Evolutionary conservation across 2,329 filamentous ascomycete species (phyloP), one percentile per base, ranked within the genome.

Genomic region (Coleophoma eucalyptorum): DNA sequence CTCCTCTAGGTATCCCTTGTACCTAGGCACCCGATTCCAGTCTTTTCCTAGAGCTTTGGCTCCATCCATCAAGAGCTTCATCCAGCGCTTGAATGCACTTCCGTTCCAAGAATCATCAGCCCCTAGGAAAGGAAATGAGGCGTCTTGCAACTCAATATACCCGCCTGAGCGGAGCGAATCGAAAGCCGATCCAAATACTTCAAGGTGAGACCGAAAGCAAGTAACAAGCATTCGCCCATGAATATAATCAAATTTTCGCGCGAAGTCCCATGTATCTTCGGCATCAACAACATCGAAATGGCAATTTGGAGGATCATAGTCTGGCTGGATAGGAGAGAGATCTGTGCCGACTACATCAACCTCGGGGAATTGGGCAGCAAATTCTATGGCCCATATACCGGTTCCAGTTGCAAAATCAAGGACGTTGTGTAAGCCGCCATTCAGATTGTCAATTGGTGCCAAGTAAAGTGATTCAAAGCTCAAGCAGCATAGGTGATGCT

Each of bases 301-400:
- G 19, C 89, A 84, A 56, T 90, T 91, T 13, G 79, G 78, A 0
- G 87, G 86, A 1, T 89, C 82, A 46, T 79, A 35, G 8, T n/a
- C 70, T 3, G 83, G 81, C 59, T 87, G 84, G 20, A 86, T 81
- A 1, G 83, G 82, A 1, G 82, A 86, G 3, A 87, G 71, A 58
- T 87, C 84, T 7, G 80, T 85, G 38, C 81, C 83, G 4, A 47
- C 20, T 7, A 74, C 64, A 31, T 66, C 35, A 18, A 34, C 33
- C 1, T 32, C 19, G n/a, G 45, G 45, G 12, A 47, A 47, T 31
- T 38, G 16, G 16, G 32, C 21, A 5, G 45, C 45, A 21, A 51
- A 41, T 38, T 52, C 63, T 13, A 72, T 67, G 7, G 67, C 64
- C 69, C 69, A 72, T 31, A 68, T 65, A 1, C 70, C 70, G 2